Conservation (phyloP, 371 early-diverging fungal genomes). For the Mortierella polycephala region DNA sequence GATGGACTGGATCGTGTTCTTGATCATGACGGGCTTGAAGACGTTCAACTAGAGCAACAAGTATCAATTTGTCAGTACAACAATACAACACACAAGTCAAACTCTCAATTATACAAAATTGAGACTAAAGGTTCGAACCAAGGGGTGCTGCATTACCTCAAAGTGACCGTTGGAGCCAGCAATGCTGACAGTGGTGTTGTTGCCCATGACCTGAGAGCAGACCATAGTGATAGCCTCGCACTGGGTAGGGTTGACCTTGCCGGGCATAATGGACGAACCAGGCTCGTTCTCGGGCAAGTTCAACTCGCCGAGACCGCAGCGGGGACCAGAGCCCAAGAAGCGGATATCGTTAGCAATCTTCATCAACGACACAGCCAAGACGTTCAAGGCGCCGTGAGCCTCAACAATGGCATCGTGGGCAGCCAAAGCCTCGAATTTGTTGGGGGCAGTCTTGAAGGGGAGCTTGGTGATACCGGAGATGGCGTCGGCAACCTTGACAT, state of each 20-base stretch:
- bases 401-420: slow-evolving; percentile 97
- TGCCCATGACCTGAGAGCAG: slow-evolving; percentile 97
- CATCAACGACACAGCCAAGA: slow-evolving; percentile 93
- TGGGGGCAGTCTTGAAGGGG: slow-evolving; percentile 93
- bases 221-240: slow-evolving; percentile 99
- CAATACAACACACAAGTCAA: background rate
- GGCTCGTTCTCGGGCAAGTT: slow-evolving; percentile 96
- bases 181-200: slow-evolving; percentile 89
- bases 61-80: background rate
- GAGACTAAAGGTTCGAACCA: too few species aligned
- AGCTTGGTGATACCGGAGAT: slow-evolving; percentile 83
- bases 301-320: slow-evolving; percentile 96
- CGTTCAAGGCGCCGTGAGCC: slow-evolving; percentile 92
- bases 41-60: slow-evolving; percentile 80
- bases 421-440: slow-evolving; percentile 98
- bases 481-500: slow-evolving; percentile 84
- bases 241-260: slow-evolving; percentile 98
- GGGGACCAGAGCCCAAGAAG: slow-evolving; percentile 88
- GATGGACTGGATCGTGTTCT: slow-evolving; percentile 91
- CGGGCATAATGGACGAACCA: slow-evolving; percentile 98
- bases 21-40: slow-evolving; percentile 97
- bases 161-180: slow-evolving; percentile 96
- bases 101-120: background rate
- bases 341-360: slow-evolving; percentile 98
- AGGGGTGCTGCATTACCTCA: slow-evolving; percentile 63